phyloP scores from a whole-genome alignment of 768 basidiomycete species.

The Hysterangium stoloniferum region DNA sequence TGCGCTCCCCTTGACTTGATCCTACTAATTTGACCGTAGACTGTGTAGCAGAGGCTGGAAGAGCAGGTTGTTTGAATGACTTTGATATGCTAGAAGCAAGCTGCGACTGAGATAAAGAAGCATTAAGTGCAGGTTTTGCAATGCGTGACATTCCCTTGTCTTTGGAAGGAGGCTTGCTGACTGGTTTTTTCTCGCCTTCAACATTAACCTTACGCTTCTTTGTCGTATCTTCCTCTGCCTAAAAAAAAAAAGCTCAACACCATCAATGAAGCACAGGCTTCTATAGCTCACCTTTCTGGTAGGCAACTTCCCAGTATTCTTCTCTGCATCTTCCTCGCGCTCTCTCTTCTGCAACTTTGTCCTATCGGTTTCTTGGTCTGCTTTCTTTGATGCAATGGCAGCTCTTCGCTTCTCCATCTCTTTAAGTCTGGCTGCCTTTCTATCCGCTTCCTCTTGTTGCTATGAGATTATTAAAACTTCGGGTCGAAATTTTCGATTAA shows the following conservation, averaged over 20 bases:
- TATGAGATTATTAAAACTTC: slow-evolving; percentile 23
- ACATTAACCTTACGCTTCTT: slow-evolving; percentile 62
- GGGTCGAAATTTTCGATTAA: slow-evolving; percentile 2
- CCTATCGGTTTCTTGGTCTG: slow-evolving; percentile 65
- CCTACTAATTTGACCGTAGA: slow-evolving; percentile 11
- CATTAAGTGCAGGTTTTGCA: slow-evolving; percentile 20
- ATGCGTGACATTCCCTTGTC: slow-evolving; percentile 24
- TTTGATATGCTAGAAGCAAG: slow-evolving; percentile 8
- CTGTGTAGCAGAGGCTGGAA: slow-evolving; percentile 3
- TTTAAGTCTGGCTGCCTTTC: slow-evolving; percentile 62
- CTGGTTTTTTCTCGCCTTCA: slow-evolving; percentile 49
- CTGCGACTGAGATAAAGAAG: slow-evolving; percentile 14
- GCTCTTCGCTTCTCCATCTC: slow-evolving; percentile 80
- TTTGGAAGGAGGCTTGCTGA: slow-evolving; percentile 42
- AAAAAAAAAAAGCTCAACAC: slow-evolving; percentile 9
- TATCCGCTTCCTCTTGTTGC: slow-evolving; percentile 88
- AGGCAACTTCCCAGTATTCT: slow-evolving; percentile 46
- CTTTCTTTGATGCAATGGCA: slow-evolving; percentile 61
- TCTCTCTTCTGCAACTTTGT: slow-evolving; percentile 77
- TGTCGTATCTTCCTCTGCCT: slow-evolving; percentile 56
- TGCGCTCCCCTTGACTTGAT: neutral
- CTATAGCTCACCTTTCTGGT: slow-evolving; percentile 47
- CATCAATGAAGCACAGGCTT: slow-evolving; percentile 1
- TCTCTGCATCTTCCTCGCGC: slow-evolving; percentile 68
- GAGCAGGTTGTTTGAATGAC: slow-evolving; percentile 11